Conservation (phyloP, 2,329 filamentous ascomycete species). For the Blastomyces parvus region DNA sequence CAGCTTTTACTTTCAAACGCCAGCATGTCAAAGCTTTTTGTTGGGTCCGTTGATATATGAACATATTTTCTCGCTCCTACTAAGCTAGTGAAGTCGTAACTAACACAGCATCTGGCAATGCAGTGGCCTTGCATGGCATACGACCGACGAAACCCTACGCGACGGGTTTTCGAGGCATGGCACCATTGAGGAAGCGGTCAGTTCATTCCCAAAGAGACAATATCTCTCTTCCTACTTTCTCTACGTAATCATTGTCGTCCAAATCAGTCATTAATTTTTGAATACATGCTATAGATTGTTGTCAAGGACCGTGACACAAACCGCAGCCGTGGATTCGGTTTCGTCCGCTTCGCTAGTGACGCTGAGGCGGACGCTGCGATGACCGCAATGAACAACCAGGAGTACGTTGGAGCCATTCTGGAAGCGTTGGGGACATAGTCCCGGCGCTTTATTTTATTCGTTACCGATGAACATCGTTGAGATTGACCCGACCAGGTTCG, state of each 20-base stretch:
- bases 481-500: conserved; percentile 54
- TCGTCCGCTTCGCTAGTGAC: conserved; percentile 66
- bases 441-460: conserved; percentile 15
- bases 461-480: conserved; percentile 16
- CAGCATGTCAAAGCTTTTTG: conserved; percentile 83
- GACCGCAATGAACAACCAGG: conserved; percentile 42
- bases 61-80: conserved; percentile 10
- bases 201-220: conserved; percentile 34
- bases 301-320: conserved; percentile 96
- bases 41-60: conserved; percentile 57
- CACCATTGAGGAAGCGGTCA: conserved; percentile 85
- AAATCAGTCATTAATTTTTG: conserved; percentile 17
- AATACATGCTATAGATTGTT: conserved; percentile 58
- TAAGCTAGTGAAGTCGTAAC: conserved; percentile 11
- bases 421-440: conserved; percentile 8
- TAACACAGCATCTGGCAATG: conserved; percentile 16
- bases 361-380: conserved; percentile 36
- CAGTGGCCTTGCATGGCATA: conserved; percentile 97
- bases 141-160: conserved; percentile 76
- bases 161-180: conserved; percentile 91
- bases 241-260: conserved; percentile 1
- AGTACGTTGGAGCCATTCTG: conserved; percentile 50
- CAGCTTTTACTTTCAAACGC: conserved; percentile 1
- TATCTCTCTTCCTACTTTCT: conserved; percentile 14
- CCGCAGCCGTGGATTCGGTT: conserved; percentile 93